Conservation (phyloP, 1,284 basidiomycete genomes). For the Cryptococcus depauperatus region DNA sequence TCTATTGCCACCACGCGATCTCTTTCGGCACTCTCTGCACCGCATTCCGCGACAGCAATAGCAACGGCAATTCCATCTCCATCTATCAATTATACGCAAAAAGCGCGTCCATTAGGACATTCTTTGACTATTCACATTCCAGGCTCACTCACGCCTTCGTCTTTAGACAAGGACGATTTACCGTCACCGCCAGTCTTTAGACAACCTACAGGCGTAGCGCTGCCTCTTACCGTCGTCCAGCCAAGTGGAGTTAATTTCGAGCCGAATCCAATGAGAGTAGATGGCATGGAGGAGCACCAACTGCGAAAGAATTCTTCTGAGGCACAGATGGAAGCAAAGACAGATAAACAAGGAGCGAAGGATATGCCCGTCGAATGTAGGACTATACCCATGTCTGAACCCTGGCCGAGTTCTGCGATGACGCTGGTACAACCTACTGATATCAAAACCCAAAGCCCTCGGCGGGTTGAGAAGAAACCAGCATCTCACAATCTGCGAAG, state of each 20-base stretch:
- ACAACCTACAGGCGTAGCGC: constrained; percentile 26
- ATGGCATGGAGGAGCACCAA: too few species aligned
- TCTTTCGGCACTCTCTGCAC: constrained; percentile 4
- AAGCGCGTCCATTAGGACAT: constrained; percentile 15
- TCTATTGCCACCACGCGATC: neutral
- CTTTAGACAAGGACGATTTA: constrained; percentile 7
- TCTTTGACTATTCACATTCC: constrained; percentile 29
- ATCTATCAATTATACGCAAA: too few species aligned
- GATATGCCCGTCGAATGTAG: constrained; percentile 9
- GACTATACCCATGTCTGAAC: constrained; percentile 15
- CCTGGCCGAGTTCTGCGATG: constrained; percentile 10
- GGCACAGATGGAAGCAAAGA: too few species aligned
- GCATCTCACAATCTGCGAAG: constrained; percentile 19
- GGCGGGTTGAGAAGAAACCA: constrained; percentile 21
- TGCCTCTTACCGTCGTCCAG: constrained; percentile 32
- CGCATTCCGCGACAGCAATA: neutral
- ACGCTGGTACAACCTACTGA: too few species aligned
- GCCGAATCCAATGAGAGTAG: too few species aligned
- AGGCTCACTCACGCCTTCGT: constrained; percentile 10
- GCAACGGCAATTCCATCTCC: too few species aligned
- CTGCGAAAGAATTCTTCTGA: too few species aligned
- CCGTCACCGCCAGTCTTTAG: constrained; percentile 19
- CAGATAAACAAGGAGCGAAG: too few species aligned
- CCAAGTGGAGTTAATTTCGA: constrained; percentile 4
- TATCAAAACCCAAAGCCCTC: constrained; percentile 11